Base-by-base conservation (phyloP, 805 yeast genomes). In the Metschnikowia aberdeeniae region DNA sequence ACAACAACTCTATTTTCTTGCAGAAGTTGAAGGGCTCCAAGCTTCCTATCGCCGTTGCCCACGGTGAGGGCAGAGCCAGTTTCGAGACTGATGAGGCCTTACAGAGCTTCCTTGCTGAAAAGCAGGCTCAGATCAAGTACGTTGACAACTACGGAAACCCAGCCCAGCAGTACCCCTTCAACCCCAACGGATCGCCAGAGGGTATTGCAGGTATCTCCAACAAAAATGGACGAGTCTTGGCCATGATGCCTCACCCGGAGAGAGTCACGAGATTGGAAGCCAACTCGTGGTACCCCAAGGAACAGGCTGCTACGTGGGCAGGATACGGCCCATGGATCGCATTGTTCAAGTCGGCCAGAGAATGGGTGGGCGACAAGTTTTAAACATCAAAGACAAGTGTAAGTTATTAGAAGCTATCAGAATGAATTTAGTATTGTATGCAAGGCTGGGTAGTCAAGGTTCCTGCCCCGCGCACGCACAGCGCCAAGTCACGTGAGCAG, bases 181-280 rank as follows among this genome's bases (percentile, higher is more conserved):
- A 93, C 75, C 98, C 99, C 45, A 93, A 93, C 68, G 99, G 99
- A 36, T 88, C 97, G 11, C 88, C 93, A 35, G 79, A 78, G 44
- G 97, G 96, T 68, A 87, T 93, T 57, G 86, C 97, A 32, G 99
- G 97, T 75, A 80, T 93, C 45, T 76, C 84, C 52, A 81, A 90
- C 43, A 88, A 89, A 43, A 89, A 87, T 61, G 98, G 98, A 53
- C 83, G 99, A 66, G 97, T 93, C 3, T 73, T 93, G 58, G 97
- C 97, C 4, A 81, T 93, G 89, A 93, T 93, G 99, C 99, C 99
- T 38, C 99, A 93, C 66, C 99, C 99, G 20, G 99, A 93, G 70
- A 87, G 99, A 72, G 93, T 87, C 42, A 76, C 83, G 46, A 79
- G 97, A 70, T 73, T 83, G 61, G 96, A 87, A 66, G 74, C 95